Evolutionary conservation across 140 eudicot genomes (phyloP).

Genomic region (Artemisia princeps): DNA sequence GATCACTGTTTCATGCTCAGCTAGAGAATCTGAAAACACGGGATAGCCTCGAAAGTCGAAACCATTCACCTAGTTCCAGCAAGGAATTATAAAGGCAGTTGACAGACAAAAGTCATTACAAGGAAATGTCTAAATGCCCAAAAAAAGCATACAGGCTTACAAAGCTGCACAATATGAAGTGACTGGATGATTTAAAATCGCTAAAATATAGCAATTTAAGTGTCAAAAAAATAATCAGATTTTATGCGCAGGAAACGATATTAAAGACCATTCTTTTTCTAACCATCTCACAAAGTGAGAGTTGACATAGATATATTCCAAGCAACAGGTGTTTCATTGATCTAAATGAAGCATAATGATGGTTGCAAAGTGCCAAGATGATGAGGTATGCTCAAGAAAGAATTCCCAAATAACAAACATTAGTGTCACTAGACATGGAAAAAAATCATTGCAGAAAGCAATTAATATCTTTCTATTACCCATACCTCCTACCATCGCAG

Average conservation of each 20-base stretch:
- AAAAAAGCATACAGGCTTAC: too few relatives aligned
- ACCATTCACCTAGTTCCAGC: not conserved
- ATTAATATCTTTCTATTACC: constrained; percentile 6
- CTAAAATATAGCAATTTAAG: too few relatives aligned
- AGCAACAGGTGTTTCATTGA: constrained; percentile 1
- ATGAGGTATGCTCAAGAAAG: constrained; percentile 14
- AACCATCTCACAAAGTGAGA: constrained; percentile 4
- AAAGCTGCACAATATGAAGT: too few relatives aligned
- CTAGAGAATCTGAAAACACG: too few relatives aligned
- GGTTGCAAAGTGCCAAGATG: not conserved
- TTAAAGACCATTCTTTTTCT: not conserved
- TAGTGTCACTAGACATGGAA: too few relatives aligned
- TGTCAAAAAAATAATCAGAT: too few relatives aligned
- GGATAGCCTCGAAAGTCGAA: not conserved
- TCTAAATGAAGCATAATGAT: constrained; percentile 14
- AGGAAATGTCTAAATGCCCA: too few relatives aligned
- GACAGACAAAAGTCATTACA: too few relatives aligned
- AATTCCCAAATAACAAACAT: not conserved
- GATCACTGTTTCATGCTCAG: too few relatives aligned
- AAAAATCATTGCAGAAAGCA: not conserved
- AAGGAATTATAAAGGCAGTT: not conserved
- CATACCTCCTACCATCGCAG: constrained; percentile 18
- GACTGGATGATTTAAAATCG: too few relatives aligned
- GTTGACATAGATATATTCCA: not conserved
- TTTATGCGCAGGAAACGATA: not conserved